Evolutionary conservation across 2,329 filamentous ascomycete genomes (phyloP).

Genomic region (Fusarium burgessii): DNA sequence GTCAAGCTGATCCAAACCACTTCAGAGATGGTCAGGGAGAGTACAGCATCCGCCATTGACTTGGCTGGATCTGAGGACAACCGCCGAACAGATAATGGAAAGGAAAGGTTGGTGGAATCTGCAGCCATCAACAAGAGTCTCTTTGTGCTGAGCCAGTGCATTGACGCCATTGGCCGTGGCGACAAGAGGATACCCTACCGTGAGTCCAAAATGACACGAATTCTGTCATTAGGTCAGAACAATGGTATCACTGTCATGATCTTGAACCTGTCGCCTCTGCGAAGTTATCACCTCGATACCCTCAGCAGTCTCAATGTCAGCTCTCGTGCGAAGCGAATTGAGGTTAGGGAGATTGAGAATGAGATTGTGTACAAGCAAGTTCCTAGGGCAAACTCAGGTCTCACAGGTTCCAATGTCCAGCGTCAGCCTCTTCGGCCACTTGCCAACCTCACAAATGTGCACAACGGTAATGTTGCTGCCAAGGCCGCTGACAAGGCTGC

Average conservation of each 20-base stretch:
- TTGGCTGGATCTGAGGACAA: slow-evolving; percentile 97
- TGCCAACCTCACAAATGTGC: slow-evolving; percentile 79
- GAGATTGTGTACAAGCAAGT: slow-evolving; percentile 88
- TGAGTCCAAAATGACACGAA: slow-evolving; percentile 97
- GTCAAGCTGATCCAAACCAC: slow-evolving; percentile 87
- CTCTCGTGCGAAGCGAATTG: slow-evolving; percentile 94
- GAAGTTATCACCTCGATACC: slow-evolving; percentile 93
- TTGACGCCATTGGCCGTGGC: slow-evolving; percentile 87
- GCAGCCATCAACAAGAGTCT: slow-evolving; percentile 98
- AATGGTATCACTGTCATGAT: slow-evolving; percentile 98
- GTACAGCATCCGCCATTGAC: slow-evolving; percentile 93
- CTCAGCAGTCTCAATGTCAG: slow-evolving; percentile 95
- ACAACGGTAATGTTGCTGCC: slow-evolving; percentile 66
- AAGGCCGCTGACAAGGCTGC: slow-evolving; percentile 57
- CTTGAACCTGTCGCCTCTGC: slow-evolving; percentile 89
- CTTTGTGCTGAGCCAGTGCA: slow-evolving; percentile 93
- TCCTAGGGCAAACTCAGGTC: slow-evolving; percentile 64
- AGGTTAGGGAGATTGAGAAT: slow-evolving; percentile 95
- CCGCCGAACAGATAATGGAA: slow-evolving; percentile 90
- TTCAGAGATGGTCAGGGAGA: slow-evolving; percentile 75
- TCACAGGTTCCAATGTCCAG: slow-evolving; percentile 56
- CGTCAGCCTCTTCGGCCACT: slow-evolving; percentile 86
- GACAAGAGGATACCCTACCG: slow-evolving; percentile 88
- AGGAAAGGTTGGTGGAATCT: slow-evolving; percentile 92
- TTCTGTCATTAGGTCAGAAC: slow-evolving; percentile 92